Evolutionary conservation across 768 basidiomycete species (phyloP), one percentile per base, ranked within the genome.

Genomic region (Cubamyces lactineus): DNA sequence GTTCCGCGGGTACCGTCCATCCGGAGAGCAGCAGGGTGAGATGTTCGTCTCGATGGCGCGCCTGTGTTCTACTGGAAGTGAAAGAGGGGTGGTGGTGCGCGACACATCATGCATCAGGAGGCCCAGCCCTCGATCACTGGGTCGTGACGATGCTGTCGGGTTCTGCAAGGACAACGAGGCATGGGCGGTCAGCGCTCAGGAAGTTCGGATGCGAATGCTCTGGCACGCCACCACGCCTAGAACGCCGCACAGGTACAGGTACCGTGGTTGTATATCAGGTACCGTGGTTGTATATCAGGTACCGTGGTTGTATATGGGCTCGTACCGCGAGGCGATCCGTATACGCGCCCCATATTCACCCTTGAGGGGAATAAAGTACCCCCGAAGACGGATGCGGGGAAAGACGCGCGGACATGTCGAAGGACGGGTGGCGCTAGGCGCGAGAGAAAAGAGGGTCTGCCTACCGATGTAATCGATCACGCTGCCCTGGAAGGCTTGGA

Each of bases 381-480:
- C 39, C 39, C 16, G 34, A 21, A 40, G n/a, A 34, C 17, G 19
- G 3, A 17, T 43, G 17, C 34, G 34, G 23, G 46, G 28, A 21
- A 23, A 46, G 17, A 30, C 13, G n/a, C n/a, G n/a, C n/a, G n/a
- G n/a, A n/a, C n/a, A n/a, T n/a, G 34, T 19, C 64, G 17, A 21
- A 42, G 41, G 23, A 17, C 17, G 17, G 28, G 43, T 24, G 28
- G 26, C 23, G 24, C 23, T 40, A 48, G 26, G 8, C 8, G 43
- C 12, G 21, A 19, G 2, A 5, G 41, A 39, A 39, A 39, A 8
- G 39, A 45, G 15, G 19, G 17, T 21, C 24, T 24, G 68, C 77
- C 11, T 46, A 83, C 83, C 83, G 61, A 84, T 81, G 71, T 80
- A 84, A 59, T 77, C 75, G 61, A 84, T 78, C 54, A 73, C 52